Base-by-base conservation (phyloP, 2,329 filamentous ascomycete species). In the Beauveria rudraprayagi region DNA sequence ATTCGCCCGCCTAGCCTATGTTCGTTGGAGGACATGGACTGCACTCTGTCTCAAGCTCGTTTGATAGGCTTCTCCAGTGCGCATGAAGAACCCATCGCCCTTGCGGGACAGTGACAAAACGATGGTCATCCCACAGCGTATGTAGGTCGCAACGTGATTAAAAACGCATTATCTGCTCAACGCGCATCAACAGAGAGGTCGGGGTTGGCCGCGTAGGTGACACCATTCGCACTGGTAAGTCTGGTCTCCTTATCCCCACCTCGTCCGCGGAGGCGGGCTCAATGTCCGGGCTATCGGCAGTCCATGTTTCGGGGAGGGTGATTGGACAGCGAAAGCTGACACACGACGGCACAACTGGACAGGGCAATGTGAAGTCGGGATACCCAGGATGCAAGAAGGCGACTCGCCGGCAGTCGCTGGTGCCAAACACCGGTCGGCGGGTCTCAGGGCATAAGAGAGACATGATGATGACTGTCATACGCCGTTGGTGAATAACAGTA, bases 151-250 rank as follows among this genome's bases (percentile, higher is more conserved):
- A 22, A 40, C 47, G 61, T 43, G 57, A 19, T 7, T 7, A 63
- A 54, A 22, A 63, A 61, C 26, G 57, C 57, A 52, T 61, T 61
- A 11, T 63, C 61, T 14, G 52, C 44, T 43, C 57, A 63, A 11
- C 47, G 47, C 19, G 46, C 54, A 40, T 61, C 57, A 8, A 43
- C 44, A 24, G 56, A 46, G 34, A 56, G 57, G 53, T 61, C 57
- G n/a, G 61, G 44, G 30, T 63, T 63, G 17, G 52, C 26, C 6
- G 53, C 57, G 28, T 54, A 57, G 11, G 52, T 51, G 41, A 61
- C 53, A 40, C 57, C 30, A 11, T 47, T 54, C 61, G 53, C 61
- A 61, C n/a, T 53, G 57, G 22, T 53, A 63, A 10, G 30, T 57
- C 46, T 61, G 44, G 24, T 61, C 53, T 22, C 43, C 61, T 53